Evolutionary conservation across 352 stramenopile genomes (phyloP), one percentile per base, ranked within the genome.

Genomic region (Phytophthora litchii): DNA sequence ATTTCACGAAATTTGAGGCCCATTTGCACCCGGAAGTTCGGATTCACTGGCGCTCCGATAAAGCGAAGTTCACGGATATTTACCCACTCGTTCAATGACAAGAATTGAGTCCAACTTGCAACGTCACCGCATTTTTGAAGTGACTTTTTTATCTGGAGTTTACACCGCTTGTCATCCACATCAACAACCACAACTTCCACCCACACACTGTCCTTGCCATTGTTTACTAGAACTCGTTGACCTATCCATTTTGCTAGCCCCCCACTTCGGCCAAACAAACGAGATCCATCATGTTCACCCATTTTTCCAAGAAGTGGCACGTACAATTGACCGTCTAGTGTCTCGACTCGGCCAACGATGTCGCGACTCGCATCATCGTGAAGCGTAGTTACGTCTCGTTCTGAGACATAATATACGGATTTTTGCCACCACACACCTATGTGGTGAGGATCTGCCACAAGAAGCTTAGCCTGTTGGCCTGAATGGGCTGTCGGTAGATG

Each of bases 341-440:
- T 83, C 41, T 88, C 82, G 3, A 85, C 69, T 0, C 62, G 55
- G 3, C 64, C 70, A 7, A 66, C 38, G 16, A 88, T 75, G 2
- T 71, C 71, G 10, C 73, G 76, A 41, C 35, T 73, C 14, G 83
- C 80, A 40, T 91, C 80, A 2, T 77, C 74, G 44, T 91, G 80
- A 14, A 78, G 51, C 2, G 74, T 88, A 32, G 70, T 76, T 25
- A 90, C 74, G 31, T 89, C 83, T 46, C 77, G 50, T 21, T 90
- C 74, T 0, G 78, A 80, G 1, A 74, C 57, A 6, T 74, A 76
- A 32, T 81, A 63, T 6, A 90, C 60, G 0, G 74, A 64, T 29
- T 89, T 89, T 31, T 86, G 78, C 80, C 78, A 89, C 80, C 83
- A 92, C 1, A 92, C 47, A 1, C 83, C 83, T 3, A 89, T 53